Base-by-base conservation (phyloP, 495 filamentous ascomycete species). In the Lasiosphaeria ovina region DNA sequence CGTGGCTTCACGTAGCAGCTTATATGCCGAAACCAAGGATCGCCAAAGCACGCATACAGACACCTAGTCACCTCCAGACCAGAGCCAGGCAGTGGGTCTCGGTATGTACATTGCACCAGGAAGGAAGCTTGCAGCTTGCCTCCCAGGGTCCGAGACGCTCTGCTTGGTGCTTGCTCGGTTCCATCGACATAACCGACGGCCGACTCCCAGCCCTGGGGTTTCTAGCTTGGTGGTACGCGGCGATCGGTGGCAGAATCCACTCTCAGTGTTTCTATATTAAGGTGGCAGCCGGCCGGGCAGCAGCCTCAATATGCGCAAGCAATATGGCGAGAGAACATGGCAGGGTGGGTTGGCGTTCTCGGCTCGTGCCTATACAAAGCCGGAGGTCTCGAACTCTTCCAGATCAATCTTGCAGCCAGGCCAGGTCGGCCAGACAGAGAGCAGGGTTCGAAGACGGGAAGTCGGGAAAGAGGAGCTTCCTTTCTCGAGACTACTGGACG, bases 211-310 rank as follows among this genome's bases (percentile, higher is more conserved):
- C 52, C 40, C 58, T 57, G 59, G 59, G 53, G 51, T 31, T 62
- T 62, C 58, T 57, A 58, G 33, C 51, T 51, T 54, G 53, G 60
- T 60, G 57, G 57, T 59, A 47, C 31, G 35, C 58, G 35, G 54
- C 45, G 49, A 55, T 63, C 17, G 55, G 55, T 35, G 55, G 54
- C 60, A 54, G 16, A 62, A 50, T 49, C 36, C 59, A 68, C 53
- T 66, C 55, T 61, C 54, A 64, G 58, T 35, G 57, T 52, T 66
- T 54, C 63, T 65, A 71, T 56, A 65, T 66, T 64, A 53, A 51
- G 66, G 61, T 60, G 38, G 36, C 51, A 60, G 51, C 24, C 48
- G 52, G 54, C 53, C 57, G 57, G 51, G 50, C 38, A 60, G 51
- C n/a, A 61, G 45, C 51, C 42, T 51, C 65, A 68, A 69, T 72